These are phyloP conservation scores for Crassisporium funariophilum DNA, from an alignment of 768 basidiomycete species.

Conservation along the genomic window DNA sequence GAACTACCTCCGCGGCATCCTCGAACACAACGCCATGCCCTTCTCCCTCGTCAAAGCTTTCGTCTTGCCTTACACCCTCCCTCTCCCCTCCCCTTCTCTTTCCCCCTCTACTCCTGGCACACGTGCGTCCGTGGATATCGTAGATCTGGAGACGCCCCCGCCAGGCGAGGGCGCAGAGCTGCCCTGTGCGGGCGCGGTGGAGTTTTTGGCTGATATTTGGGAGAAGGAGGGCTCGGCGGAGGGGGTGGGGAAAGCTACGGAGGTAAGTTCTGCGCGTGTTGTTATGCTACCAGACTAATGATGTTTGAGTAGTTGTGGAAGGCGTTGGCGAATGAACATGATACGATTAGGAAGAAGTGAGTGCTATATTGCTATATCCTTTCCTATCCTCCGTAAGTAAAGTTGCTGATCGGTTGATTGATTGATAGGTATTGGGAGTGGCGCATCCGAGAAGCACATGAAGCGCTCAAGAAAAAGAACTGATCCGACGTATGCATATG, in stretches of 20 bases:
- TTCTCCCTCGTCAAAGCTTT: conserved; percentile 59
- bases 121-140: conserved; percentile 38
- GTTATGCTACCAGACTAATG: conserved; percentile 1
- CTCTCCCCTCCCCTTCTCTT: conserved; percentile 15
- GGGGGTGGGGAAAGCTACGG: conserved; percentile 45
- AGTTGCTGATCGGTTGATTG: conserved; percentile 19
- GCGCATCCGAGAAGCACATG: conserved; percentile 58
- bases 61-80: conserved; percentile 62
- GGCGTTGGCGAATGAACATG: conserved; percentile 66
- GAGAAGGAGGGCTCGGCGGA: conserved; percentile 57
- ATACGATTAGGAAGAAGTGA: conserved; percentile 78
- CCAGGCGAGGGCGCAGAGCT: conserved; percentile 68
- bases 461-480: conserved; percentile 3
- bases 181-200: conserved; percentile 78
- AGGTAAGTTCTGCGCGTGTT: conserved; percentile 45
- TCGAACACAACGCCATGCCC: conserved; percentile 62
- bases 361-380: conserved; percentile 7
- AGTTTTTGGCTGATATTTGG: conserved; percentile 81
- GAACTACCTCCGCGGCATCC: conserved; percentile 93
- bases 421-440: conserved; percentile 79
- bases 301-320: conserved; percentile 64
- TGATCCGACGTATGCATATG: no score
- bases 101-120: not conserved
- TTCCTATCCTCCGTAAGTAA: not conserved
- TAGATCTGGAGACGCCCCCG: conserved; percentile 76